A percentile compares a stretch with the other conserved stretches of the same genome.
These are phyloP conservation scores for Ceratocystis diversiconidia DNA, from an alignment of 2,329 filamentous ascomycete genomes.

Conservation along the genomic window DNA sequence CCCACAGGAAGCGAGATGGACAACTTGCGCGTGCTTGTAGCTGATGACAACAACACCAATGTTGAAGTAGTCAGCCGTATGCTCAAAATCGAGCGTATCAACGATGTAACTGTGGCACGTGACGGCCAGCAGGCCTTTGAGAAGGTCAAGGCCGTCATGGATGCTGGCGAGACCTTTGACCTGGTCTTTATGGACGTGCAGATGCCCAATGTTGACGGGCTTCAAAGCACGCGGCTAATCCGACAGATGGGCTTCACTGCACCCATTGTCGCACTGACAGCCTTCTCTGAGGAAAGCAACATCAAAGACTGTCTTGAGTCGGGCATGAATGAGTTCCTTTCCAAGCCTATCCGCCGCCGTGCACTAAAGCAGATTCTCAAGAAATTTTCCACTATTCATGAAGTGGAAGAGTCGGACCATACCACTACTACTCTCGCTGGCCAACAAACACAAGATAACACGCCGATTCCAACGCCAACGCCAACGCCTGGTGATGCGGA, in stretches of 20 bases:
- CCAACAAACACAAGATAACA: constrained; percentile 6
- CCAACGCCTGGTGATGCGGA: constrained; percentile 9
- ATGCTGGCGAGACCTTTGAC: constrained; percentile 57
- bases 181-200: constrained; percentile 93
- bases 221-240: constrained; percentile 75
- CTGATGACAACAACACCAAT: constrained; percentile 52
- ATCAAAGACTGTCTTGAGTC: constrained; percentile 74
- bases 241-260: constrained; percentile 73
- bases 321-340: constrained; percentile 83
- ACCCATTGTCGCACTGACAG: constrained; percentile 81
- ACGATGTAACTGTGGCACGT: constrained; percentile 77
- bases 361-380: constrained; percentile 75
- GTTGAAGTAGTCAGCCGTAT: constrained; percentile 46
- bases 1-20: constrained; percentile 41
- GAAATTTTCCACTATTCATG: constrained; percentile 68
- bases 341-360: constrained; percentile 63
- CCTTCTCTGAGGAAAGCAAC: constrained; percentile 82
- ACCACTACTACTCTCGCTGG: neutral
- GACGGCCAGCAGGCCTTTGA: constrained; percentile 81
- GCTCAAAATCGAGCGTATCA: constrained; percentile 64
- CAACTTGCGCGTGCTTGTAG: constrained; percentile 70
- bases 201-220: constrained; percentile 85
- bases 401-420: constrained; percentile 29
- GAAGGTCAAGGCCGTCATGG: constrained; percentile 69
- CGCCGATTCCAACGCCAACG: constrained; percentile 7